Conservation (phyloP, 805 yeast species). For the Naumovozyma baii region DNA sequence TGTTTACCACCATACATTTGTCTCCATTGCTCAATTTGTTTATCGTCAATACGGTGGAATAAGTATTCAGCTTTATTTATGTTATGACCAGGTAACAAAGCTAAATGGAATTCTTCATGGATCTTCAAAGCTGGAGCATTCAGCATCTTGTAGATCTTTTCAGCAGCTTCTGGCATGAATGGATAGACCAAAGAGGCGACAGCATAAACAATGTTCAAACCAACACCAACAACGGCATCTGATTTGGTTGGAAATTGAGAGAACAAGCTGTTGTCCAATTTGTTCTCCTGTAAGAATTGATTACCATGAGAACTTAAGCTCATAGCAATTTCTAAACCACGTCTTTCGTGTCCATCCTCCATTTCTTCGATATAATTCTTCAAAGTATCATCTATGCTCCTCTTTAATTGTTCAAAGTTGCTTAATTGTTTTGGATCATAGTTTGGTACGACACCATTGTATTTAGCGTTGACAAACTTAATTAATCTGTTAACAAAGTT, state of each 20-base stretch:
- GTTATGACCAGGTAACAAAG: constrained; percentile 70
- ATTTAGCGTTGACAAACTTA: constrained; percentile 83
- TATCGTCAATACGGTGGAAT: constrained; percentile 86
- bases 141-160: constrained; percentile 64
- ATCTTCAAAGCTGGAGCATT: constrained; percentile 74
- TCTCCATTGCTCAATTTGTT: constrained; percentile 82
- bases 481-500: constrained; percentile 91
- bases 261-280: constrained; percentile 80
- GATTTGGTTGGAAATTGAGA: constrained; percentile 66
- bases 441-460: constrained; percentile 79
- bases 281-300: constrained; percentile 90
- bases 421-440: constrained; percentile 42
- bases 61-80: constrained; percentile 86
- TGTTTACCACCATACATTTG: constrained; percentile 75
- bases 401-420: constrained; percentile 36
- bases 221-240: constrained; percentile 88
- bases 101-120: constrained; percentile 62
- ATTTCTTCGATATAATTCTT: constrained; percentile 54
- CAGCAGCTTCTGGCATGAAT: constrained; percentile 78
- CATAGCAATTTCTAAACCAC: constrained; percentile 89
- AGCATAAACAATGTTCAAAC: constrained; percentile 76
- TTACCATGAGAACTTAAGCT: constrained; percentile 86
- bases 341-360: constrained; percentile 74
- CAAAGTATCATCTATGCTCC: constrained; percentile 57
- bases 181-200: constrained; percentile 79